phyloP scores from a whole-genome alignment of 306 rosid species.

The Luffa acutangula region DNA sequence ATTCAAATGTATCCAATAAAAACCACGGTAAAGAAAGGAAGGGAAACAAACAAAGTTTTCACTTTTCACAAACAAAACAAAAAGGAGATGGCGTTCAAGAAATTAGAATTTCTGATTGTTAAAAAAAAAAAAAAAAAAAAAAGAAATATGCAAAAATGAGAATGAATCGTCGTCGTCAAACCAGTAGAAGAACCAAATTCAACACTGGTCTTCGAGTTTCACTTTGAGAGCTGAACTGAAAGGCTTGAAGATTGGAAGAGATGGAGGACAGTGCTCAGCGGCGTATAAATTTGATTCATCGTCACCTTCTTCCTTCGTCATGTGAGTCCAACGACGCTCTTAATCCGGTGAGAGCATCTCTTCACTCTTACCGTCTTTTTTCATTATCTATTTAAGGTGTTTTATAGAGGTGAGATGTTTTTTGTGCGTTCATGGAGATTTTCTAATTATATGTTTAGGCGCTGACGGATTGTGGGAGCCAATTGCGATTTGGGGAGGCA shows the following conservation, averaged over 20 bases:
- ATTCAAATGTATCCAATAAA: no score
- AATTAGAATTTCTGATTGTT: no score
- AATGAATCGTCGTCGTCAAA: no score
- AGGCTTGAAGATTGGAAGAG: background rate
- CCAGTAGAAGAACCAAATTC: background rate
- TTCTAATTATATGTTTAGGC: conserved; percentile 2
- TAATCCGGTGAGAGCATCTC: conserved; percentile 15
- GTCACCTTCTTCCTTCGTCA: conserved; percentile 14
- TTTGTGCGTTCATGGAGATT: background rate
- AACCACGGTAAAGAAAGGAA: no score
- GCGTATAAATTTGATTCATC: conserved; percentile 24
- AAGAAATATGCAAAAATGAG: no score
- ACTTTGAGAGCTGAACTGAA: background rate
- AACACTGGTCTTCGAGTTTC: background rate
- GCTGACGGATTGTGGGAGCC: conserved; percentile 18
- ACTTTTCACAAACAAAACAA: no score
- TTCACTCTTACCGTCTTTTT: background rate
- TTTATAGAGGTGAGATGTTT: background rate
- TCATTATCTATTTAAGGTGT: background rate
- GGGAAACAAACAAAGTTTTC: no score
- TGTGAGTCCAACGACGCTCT: conserved; percentile 7
- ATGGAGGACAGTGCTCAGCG: conserved; percentile 27
- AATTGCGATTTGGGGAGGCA: conserved; percentile 20
- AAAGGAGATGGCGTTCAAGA: no score
- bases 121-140: no score